These are phyloP conservation scores for Scleroderma bovista DNA, from an alignment of 768 basidiomycete genomes.

Conservation along the genomic window DNA sequence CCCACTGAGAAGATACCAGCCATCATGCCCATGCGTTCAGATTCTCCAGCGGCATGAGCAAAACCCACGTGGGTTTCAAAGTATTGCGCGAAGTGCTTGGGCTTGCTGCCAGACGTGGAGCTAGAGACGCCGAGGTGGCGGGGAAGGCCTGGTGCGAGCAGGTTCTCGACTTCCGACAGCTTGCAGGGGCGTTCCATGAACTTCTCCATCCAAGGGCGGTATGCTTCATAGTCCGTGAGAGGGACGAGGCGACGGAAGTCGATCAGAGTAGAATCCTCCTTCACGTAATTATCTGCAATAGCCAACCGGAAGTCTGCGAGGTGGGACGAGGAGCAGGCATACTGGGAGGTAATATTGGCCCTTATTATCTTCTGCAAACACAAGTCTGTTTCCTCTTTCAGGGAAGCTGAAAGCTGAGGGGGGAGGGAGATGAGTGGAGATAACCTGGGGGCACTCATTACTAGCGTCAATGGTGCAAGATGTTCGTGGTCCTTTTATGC, in stretches of 20 bases:
- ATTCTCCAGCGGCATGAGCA: neutral
- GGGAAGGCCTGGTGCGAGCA: slow-evolving; percentile 4
- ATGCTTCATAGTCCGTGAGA: slow-evolving; percentile 3
- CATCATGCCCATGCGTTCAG: neutral
- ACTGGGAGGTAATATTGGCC: too few relatives aligned
- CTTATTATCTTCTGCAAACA: too few relatives aligned
- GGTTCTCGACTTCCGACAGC: neutral
- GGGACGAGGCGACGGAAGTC: neutral
- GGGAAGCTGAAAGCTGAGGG: too few relatives aligned
- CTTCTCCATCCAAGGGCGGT: slow-evolving; percentile 1
- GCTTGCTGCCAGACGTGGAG: slow-evolving; percentile 4
- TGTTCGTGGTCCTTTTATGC: too few relatives aligned
- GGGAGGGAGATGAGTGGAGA: too few relatives aligned
- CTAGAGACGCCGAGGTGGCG: neutral
- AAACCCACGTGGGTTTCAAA: neutral
- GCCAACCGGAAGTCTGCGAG: too few relatives aligned
- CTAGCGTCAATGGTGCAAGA: too few relatives aligned
- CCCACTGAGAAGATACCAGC: neutral
- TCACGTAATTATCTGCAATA: too few relatives aligned
- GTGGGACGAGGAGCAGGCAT: too few relatives aligned
- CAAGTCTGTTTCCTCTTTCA: too few relatives aligned
- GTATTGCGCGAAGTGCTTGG: slow-evolving; percentile 11
- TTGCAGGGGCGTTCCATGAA: slow-evolving; percentile 1
- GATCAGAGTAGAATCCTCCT: too few relatives aligned
- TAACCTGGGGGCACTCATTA: too few relatives aligned